phyloP scores from a whole-genome alignment of 306 rosid species.

The Dicorynia guianensis region DNA sequence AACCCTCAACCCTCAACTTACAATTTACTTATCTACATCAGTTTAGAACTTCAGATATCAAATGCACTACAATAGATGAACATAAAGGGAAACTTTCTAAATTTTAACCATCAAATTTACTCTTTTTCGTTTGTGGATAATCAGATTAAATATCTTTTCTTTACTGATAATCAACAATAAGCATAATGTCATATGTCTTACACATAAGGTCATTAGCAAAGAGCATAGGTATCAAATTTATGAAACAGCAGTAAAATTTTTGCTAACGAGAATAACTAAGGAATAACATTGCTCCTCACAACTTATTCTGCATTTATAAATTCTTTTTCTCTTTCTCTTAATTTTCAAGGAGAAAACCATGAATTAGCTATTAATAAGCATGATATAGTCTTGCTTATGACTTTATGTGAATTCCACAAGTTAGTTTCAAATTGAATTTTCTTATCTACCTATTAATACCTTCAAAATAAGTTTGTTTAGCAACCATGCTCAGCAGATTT shows the following conservation, averaged over 20 bases:
- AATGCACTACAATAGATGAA: not conserved
- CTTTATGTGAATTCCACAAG: no score
- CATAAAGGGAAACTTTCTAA: no score
- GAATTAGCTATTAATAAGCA: not conserved
- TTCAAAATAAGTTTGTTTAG: no score
- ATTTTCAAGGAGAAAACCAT: constrained; percentile 1
- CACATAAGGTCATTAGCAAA: not conserved
- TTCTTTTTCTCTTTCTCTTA: no score
- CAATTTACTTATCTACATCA: not conserved
- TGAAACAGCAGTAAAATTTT: not conserved
- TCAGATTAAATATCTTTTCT: no score
- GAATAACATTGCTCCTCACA: not conserved
- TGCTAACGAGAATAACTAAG: not conserved
- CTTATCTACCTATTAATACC: no score
- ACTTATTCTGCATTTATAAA: not conserved
- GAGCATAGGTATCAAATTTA: no score
- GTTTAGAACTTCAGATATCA: not conserved
- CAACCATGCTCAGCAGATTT: no score
- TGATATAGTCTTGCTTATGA: no score
- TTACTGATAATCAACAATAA: not conserved
- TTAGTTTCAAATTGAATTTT: no score
- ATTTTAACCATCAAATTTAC: not conserved
- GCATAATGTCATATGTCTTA: not conserved
- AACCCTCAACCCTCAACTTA: not conserved
- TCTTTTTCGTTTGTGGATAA: constrained; percentile 1